Evolutionary conservation across 2,329 filamentous ascomycete species (phyloP), one percentile per base, ranked within the genome.

Genomic region (Sporothrix dimorphospora): DNA sequence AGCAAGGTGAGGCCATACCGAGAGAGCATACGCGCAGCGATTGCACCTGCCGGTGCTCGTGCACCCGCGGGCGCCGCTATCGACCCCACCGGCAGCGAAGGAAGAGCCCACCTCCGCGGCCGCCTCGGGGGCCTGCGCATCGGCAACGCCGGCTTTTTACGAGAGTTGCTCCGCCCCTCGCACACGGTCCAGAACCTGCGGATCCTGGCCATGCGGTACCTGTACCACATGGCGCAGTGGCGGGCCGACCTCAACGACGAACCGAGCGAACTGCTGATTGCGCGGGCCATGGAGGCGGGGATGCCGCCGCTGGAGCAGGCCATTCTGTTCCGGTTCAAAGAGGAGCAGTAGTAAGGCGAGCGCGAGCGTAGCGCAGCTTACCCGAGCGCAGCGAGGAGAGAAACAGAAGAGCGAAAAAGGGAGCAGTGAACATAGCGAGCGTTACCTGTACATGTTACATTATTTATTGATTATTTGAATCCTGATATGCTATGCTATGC

Each of bases 271-370:
- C 19, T 42, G 34, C 30, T 70, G 27, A 42, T 53, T 67, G 49
- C 27, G 21, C 30, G 47, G 30, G 66, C 66, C n/a, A 9, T 69
- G 47, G 49, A 55, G 1, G 49, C 34, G 7, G 45, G 57, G 21
- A 72, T 74, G 73, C 73, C 73, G 8, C 24, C 34, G 21, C 16
- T 74, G 11, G 30, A 67, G 34, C 73, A 73, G 30, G 71, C 42
- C 8, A 57, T 73, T 38, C 45, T 74, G 38, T 73, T 74, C 38
- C 47, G 42, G 1, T 74, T 73, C 42, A 16, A 42, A 12, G 69
- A 74, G 42, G 55, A 51, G 9, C 8, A 12, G 47, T 12, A 27
- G 63, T 49, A 12, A 16, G 16, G 53, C 21, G 40, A 12, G 8
- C 8, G n/a, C n/a, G n/a, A n/a, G n/a, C n/a, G n/a, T n/a, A n/a